A percentile compares a stretch with the other conserved stretches of the same genome.
Conservation (phyloP, 2,329 filamentous ascomycete species). For the Colletotrichum chrysophilum region DNA sequence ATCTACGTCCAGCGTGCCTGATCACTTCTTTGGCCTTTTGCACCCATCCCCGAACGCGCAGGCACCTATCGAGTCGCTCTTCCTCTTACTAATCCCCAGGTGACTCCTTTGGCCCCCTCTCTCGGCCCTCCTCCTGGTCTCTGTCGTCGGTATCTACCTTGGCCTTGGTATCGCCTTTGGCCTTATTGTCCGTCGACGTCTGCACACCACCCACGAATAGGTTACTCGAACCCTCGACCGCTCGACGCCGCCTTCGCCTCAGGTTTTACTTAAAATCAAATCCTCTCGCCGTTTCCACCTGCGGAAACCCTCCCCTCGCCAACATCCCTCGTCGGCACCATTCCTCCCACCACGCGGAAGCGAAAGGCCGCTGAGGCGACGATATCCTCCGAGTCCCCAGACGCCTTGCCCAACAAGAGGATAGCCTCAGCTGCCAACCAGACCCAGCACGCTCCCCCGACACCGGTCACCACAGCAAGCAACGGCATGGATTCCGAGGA, state of each 20-base stretch:
- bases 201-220: not conserved
- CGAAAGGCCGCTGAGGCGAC: constrained; percentile 71
- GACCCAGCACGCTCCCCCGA: constrained; percentile 49
- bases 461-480: constrained; percentile 58
- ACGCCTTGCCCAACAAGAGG: constrained; percentile 56
- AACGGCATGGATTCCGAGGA: constrained; percentile 92
- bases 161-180: not conserved
- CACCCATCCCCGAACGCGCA: not conserved
- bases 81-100: not conserved
- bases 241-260: not conserved
- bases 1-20: not conserved
- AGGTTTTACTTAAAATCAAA: not conserved
- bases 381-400: constrained; percentile 51
- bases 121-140: not conserved
- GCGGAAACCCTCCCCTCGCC: constrained; percentile 17
- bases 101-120: not conserved
- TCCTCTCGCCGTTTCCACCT: not conserved
- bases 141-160: not conserved
- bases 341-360: constrained; percentile 65
- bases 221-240: not conserved
- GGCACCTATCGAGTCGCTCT: not conserved
- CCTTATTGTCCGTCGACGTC: not conserved
- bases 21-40: not conserved
- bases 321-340: constrained; percentile 47
- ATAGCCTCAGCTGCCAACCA: constrained; percentile 55